Evolutionary conservation across 1,139 yeast genomes (phyloP), one percentile per base, ranked within the genome.

Genomic region (Geotrichum candidum): DNA sequence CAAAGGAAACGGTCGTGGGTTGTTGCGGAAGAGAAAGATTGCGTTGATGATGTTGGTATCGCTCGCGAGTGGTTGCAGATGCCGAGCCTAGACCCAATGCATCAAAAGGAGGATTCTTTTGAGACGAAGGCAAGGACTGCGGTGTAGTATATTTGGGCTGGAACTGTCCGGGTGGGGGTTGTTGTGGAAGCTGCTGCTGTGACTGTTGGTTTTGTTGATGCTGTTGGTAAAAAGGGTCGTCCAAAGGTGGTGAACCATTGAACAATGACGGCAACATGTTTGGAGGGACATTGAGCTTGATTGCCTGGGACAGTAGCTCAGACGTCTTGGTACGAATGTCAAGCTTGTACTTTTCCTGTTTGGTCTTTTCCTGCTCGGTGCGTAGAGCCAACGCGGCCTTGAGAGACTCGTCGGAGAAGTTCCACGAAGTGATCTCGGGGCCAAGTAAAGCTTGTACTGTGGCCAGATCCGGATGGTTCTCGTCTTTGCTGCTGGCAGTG

Each of bases 301-400:
- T 70, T 0, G 96, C 95, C 29, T 80, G 76, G 63, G 84, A 83
- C 58, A 91, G 69, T 31, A 91, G 78, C 62, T 84, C 85, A 53
- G 87, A 75, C 50, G 88, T 83, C 63, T 82, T 80, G 61, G 82
- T 81, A 41, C 87, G 79, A 51, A 81, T 77, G 70, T 91, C 96
- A 48, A 87, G 77, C 62, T 82, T 82, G 72, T 88, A 86, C 68
- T 80, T 87, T 67, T 88, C 96, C 72, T 91, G 97, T 67, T 87
- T 87, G 1, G 97, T 88, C 52, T 82, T 80, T 72, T 92, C 97
- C 70, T 88, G 96, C 71, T 90, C 95, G 1, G 84, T 76, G 63
- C 86, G 82, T 38, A 90, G 79, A 53, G 81, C 81, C 53, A 91
- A 76, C 0, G 92, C 84, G 66, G 84, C 86, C 33, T 81, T 73